Percentiles rank a stretch among this genome's conserved stretches.
Evolutionary conservation across 2,329 filamentous ascomycete species (phyloP).

Genomic region (Aspergillus sp.): DNA sequence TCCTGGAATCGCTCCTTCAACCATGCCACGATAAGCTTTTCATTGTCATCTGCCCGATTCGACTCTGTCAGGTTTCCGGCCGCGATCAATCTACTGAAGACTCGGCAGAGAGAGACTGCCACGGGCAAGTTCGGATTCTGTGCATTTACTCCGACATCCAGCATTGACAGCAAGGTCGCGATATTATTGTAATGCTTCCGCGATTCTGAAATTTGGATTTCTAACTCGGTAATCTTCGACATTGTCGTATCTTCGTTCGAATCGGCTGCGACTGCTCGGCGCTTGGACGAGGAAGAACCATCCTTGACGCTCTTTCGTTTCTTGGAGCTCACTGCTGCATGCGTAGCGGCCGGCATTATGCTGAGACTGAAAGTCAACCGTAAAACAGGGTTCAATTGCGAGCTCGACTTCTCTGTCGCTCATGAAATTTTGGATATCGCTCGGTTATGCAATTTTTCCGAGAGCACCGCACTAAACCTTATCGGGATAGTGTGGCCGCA

Average conservation of each 20-base stretch:
- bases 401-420: neutral
- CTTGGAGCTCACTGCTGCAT: conserved; percentile 25
- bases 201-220: conserved; percentile 75
- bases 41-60: conserved; percentile 62
- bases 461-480: conserved; percentile 15
- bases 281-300: conserved; percentile 35
- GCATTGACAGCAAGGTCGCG: conserved; percentile 58
- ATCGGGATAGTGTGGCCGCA: conserved; percentile 29
- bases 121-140: conserved; percentile 59
- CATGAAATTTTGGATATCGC: conserved; percentile 22
- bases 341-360: conserved; percentile 21
- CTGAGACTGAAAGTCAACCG: conserved; percentile 35
- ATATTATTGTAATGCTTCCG: conserved; percentile 92
- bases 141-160: conserved; percentile 45
- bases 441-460: conserved; percentile 30
- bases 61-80: conserved; percentile 62
- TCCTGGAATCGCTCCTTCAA: conserved; percentile 67
- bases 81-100: conserved; percentile 75
- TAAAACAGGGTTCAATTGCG: conserved; percentile 24
- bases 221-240: conserved; percentile 64
- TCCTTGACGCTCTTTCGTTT: conserved; percentile 35
- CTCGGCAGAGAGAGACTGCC: conserved; percentile 73
- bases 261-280: conserved; percentile 42
- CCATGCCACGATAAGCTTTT: conserved; percentile 69
- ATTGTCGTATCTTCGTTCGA: conserved; percentile 51